These are phyloP conservation scores for Asterophora lycoperdoides DNA, from an alignment of 768 basidiomycete species.

Conservation along the genomic window DNA sequence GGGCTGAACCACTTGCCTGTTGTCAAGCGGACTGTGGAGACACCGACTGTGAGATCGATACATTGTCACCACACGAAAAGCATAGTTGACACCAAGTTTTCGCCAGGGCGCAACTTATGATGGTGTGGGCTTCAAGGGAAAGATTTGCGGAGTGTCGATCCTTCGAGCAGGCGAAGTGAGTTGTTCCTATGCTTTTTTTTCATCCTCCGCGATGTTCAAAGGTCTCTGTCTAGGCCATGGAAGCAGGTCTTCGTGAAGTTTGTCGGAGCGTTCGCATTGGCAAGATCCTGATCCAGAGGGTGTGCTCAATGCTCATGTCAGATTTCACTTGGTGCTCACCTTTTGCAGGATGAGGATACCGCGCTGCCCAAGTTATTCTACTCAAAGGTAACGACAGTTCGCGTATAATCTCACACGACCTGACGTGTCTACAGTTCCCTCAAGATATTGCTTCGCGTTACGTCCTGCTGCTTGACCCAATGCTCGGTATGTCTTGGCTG, in stretches of 20 bases:
- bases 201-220: not conserved
- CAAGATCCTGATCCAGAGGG: slow-evolving; percentile 96
- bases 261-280: slow-evolving; percentile 93
- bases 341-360: slow-evolving; percentile 85
- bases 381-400: slow-evolving; percentile 55
- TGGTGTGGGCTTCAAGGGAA: slow-evolving; percentile 93
- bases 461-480: slow-evolving; percentile 92
- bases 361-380: slow-evolving; percentile 91
- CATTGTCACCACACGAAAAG: not conserved
- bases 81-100: not conserved
- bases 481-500: slow-evolving; percentile 67
- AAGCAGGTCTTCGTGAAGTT: slow-evolving; percentile 92
- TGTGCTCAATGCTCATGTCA: slow-evolving; percentile 29
- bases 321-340: not conserved
- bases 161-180: slow-evolving; percentile 87
- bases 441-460: slow-evolving; percentile 90
- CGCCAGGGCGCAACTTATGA: slow-evolving; percentile 72
- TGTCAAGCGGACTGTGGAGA: slow-evolving; percentile 69
- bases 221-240: slow-evolving; percentile 72
- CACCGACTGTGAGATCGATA: slow-evolving; percentile 63
- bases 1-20: slow-evolving; percentile 84
- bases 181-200: slow-evolving; percentile 2
- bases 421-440: slow-evolving; percentile 59
- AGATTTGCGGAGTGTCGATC: slow-evolving; percentile 95
- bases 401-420: not conserved